These are phyloP conservation scores for Cyathus striatus DNA, from an alignment of 768 basidiomycete species.

Conservation along the genomic window DNA sequence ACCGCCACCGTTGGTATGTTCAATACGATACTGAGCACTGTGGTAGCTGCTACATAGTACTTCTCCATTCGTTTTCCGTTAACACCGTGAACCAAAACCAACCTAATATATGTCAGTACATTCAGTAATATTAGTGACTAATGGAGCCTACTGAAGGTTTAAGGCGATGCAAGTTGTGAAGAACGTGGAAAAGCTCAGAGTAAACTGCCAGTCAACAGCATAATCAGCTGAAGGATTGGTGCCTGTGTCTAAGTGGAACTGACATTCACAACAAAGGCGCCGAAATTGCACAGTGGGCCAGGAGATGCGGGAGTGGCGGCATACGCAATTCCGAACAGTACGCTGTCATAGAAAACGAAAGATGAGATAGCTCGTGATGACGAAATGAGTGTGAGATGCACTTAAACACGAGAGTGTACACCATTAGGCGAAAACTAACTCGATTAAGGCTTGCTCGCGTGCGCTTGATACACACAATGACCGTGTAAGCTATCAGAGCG, in stretches of 20 bases:
- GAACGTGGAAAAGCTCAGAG: slow-evolving; percentile 14
- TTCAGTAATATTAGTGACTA: background rate
- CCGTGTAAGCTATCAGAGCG: slow-evolving; percentile 9
- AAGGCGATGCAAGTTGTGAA: slow-evolving; percentile 18
- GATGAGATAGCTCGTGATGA: background rate
- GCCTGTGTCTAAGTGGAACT: background rate
- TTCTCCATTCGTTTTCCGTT: slow-evolving; percentile 21
- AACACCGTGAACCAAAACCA: slow-evolving; percentile 16
- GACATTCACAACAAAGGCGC: slow-evolving; percentile 16
- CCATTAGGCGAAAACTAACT: slow-evolving; percentile 16
- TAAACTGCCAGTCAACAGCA: slow-evolving; percentile 5
- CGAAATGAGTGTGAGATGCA: slow-evolving; percentile 3
- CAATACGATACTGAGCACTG: slow-evolving; percentile 9
- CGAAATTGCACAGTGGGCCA: slow-evolving; percentile 10
- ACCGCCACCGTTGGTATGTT: slow-evolving; percentile 13
- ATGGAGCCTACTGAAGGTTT: slow-evolving; percentile 15
- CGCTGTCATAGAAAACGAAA: slow-evolving; percentile 7
- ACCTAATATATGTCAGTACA: slow-evolving; percentile 2
- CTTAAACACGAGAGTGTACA: slow-evolving; percentile 13
- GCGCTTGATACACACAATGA: slow-evolving; percentile 4
- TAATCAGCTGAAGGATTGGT: background rate
- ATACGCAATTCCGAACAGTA: slow-evolving; percentile 15
- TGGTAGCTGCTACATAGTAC: slow-evolving; percentile 15
- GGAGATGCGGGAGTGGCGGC: slow-evolving; percentile 8
- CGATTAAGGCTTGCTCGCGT: slow-evolving; percentile 11